Percentiles rank a stretch among this genome's conserved stretches.
These are phyloP conservation scores for Microbotryomycetes sp. DNA, from an alignment of 1,284 basidiomycete genomes.

Conservation along the genomic window DNA sequence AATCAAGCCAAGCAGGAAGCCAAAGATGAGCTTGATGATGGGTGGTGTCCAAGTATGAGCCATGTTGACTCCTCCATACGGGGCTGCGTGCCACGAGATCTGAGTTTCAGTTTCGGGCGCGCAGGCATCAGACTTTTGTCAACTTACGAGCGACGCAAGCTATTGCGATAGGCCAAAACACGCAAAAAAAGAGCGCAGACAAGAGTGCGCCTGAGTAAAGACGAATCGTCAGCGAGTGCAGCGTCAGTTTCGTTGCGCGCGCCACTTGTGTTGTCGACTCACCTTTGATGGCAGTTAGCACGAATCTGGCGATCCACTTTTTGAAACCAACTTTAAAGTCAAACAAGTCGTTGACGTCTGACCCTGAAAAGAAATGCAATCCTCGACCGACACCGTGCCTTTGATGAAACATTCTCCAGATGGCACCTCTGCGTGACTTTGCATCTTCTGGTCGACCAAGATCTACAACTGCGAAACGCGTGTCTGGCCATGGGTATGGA, in stretches of 20 bases:
- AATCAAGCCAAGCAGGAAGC: constrained; percentile 29
- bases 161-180: constrained; percentile 42
- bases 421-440: constrained; percentile 3
- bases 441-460: constrained; percentile 15
- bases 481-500: constrained; percentile 33
- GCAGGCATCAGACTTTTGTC: not conserved
- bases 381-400: constrained; percentile 30
- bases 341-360: constrained; percentile 39
- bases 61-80: constrained; percentile 37
- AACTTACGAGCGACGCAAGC: constrained; percentile 36
- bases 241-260: too few relatives aligned
- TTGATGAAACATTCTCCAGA: constrained; percentile 30
- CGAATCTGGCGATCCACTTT: constrained; percentile 31
- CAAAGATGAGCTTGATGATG: constrained; percentile 41
- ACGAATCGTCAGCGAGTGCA: constrained; percentile 30
- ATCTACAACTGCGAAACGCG: constrained; percentile 22
- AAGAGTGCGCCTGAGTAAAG: constrained; percentile 39
- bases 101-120: not conserved
- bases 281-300: constrained; percentile 39
- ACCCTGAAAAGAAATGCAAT: constrained; percentile 38
- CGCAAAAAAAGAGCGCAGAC: constrained; percentile 41
- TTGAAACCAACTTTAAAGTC: constrained; percentile 28
- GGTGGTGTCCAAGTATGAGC: constrained; percentile 38
- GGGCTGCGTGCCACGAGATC: constrained; percentile 24
- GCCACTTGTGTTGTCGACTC: too few relatives aligned